Base-by-base conservation (phyloP, 768 basidiomycete species). In the Pholiota microspora region DNA sequence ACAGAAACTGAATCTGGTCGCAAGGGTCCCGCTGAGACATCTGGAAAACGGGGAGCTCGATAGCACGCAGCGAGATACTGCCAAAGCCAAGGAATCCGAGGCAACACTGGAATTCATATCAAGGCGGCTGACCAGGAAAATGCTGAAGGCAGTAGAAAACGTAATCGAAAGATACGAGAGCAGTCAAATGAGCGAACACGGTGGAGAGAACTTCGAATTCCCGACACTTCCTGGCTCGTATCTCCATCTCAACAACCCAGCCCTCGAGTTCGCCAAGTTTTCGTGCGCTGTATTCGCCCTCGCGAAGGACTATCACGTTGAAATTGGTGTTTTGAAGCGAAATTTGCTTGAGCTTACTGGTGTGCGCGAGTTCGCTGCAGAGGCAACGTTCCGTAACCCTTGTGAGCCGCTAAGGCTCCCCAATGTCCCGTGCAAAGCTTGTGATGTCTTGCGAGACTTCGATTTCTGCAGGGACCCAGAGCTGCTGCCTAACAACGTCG, bases 391-490 rank as follows among this genome's bases (percentile, higher is more conserved):
- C 78, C 83, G 84, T 50, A 97, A 97, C 67, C 95, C 95, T 0
- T 98, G 94, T 72, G 88, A 93, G 66, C 84, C 91, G 7, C 78
- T 96, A 52, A 88, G 89, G 61, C 69, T 98, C 24, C 76, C 85
- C 40, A 91, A 91, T 67, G 88, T 98, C 32, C 90, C 95, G 27
- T 98, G 96, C 67, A 84, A 82, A 36, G 82, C 86, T 63, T 98
- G 92, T 71, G 94, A 94, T 67, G 72, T 76, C 12, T 78, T 94
- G 56, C 83, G 89, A 2, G 94, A 96, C 67, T 91, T 99, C 63
- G 97, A 99, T 69, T 90, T 99, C 64, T 98, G 96, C 67, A 84
- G 96, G 13, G 96, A 98, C 70, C 79, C 85, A 9, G 89, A 93
- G 55, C 77, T 97, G 35, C 75, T 92, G 38, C 86, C 91, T 8